Evolutionary conservation across 805 yeast genomes (phyloP).

Genomic region (Candida argentea): DNA sequence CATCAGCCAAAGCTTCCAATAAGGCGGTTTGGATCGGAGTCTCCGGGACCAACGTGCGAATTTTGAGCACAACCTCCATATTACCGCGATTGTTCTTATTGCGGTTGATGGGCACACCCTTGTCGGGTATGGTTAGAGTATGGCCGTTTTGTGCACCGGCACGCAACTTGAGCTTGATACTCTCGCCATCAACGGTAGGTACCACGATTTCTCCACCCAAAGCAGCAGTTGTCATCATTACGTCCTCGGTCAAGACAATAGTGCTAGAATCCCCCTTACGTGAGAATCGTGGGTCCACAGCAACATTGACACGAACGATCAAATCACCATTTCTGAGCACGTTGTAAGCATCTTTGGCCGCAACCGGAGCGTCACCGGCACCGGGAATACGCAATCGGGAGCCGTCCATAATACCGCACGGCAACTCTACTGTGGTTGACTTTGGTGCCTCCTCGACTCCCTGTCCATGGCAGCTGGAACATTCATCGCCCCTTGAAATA

Average conservation of each 20-base stretch:
- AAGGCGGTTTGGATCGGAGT: conserved; percentile 81
- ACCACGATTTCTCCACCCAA: conserved; percentile 84
- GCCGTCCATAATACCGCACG: conserved; percentile 84
- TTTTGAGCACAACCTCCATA: conserved; percentile 62
- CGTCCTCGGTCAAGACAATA: conserved; percentile 52
- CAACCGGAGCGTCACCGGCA: conserved; percentile 81
- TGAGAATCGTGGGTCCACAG: conserved; percentile 60
- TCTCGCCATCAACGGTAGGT: conserved; percentile 83
- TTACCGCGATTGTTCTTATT: conserved; percentile 60
- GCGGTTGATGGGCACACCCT: conserved; percentile 70
- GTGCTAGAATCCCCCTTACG: conserved; percentile 49
- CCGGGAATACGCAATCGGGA: conserved; percentile 74
- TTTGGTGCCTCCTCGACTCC: conserved; percentile 68
- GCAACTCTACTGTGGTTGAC: conserved; percentile 73
- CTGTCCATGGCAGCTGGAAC: conserved; percentile 77
- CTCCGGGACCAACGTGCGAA: conserved; percentile 63
- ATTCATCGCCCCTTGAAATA: conserved; percentile 57
- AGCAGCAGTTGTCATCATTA: conserved; percentile 93
- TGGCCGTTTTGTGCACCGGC: conserved; percentile 77
- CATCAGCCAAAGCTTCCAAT: conserved; percentile 90
- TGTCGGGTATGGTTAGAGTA: conserved; percentile 64
- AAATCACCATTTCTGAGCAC: conserved; percentile 76
- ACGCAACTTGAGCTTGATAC: conserved; percentile 68
- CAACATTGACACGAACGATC: conserved; percentile 69
- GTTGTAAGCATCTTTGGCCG: conserved; percentile 63